Conservation (phyloP, 306 rosid species). For the Acacia acuminata region DNA sequence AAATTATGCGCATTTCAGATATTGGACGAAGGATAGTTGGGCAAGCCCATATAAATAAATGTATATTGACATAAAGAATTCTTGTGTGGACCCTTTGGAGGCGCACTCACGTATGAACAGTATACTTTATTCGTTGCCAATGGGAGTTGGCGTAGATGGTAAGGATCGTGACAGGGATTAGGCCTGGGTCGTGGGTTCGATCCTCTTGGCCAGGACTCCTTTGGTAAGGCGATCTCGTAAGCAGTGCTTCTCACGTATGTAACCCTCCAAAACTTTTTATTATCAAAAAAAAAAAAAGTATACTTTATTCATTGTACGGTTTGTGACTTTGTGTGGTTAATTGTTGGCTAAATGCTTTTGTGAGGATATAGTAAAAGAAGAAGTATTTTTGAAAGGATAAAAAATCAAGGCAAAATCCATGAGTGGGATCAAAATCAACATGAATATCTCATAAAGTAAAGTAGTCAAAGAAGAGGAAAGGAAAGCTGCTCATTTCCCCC, state of each 20-base stretch:
- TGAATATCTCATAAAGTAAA: conserved; percentile 20
- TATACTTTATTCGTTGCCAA: too few species aligned
- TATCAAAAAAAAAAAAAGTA: too few species aligned
- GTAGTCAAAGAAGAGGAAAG: conserved; percentile 1
- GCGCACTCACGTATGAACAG: background rate
- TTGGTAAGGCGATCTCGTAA: too few species aligned
- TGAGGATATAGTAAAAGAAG: background rate
- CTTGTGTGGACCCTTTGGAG: background rate
- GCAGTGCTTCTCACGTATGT: too few species aligned
- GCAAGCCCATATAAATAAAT: background rate
- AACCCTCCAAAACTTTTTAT: too few species aligned
- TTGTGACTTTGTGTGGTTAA: too few species aligned
- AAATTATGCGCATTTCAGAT: too few species aligned
- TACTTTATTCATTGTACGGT: background rate
- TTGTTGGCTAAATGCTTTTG: background rate
- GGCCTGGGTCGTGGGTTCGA: too few species aligned
- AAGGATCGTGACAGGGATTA: too few species aligned
- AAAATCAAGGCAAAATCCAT: conserved; percentile 21
- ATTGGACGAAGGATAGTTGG: background rate
- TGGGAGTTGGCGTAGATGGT: too few species aligned
- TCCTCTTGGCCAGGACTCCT: too few species aligned
- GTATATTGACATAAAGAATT: too few species aligned
- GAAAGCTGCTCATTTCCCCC: background rate
- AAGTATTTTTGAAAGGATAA: background rate
- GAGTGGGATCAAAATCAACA: conserved; percentile 21